Conservation (phyloP, 2,329 filamentous ascomycete species). For the Karstenula rhodostoma region DNA sequence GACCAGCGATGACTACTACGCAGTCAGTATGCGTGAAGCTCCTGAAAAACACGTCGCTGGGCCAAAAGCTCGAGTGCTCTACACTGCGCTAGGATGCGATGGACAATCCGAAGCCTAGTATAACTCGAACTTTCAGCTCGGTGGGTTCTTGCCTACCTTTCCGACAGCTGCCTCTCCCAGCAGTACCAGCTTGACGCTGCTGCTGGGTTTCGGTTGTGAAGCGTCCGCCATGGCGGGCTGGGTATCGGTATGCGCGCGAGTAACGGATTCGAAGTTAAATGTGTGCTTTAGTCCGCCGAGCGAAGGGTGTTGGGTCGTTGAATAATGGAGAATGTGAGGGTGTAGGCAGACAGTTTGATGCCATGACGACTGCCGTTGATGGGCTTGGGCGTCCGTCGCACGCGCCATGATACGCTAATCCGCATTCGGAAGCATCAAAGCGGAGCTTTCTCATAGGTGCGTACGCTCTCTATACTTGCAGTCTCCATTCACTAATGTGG, state of each 20-base stretch:
- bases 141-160: constrained; percentile 71
- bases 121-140: neutral
- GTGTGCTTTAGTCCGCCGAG: neutral
- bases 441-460: neutral
- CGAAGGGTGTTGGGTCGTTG: constrained; percentile 13
- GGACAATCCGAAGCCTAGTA: neutral
- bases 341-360: constrained; percentile 28
- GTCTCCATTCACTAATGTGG: neutral
- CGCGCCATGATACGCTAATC: constrained; percentile 13
- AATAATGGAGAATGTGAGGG: constrained; percentile 16
- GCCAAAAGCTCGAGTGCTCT: neutral
- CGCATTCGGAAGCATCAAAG: neutral
- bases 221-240: constrained; percentile 71
- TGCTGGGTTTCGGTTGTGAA: constrained; percentile 87
- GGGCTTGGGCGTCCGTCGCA: neutral
- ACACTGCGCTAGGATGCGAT: neutral
- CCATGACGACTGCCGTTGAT: constrained; percentile 24
- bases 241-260: constrained; percentile 9
- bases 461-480: neutral
- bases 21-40: constrained; percentile 11
- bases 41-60: neutral
- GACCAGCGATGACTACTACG: constrained; percentile 84
- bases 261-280: constrained; percentile 3
- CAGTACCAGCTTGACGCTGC: constrained; percentile 98
- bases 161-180: constrained; percentile 97